Conservation (phyloP, 225 moss, liverwort and hornwort species). For the Bryum argenteum region DNA sequence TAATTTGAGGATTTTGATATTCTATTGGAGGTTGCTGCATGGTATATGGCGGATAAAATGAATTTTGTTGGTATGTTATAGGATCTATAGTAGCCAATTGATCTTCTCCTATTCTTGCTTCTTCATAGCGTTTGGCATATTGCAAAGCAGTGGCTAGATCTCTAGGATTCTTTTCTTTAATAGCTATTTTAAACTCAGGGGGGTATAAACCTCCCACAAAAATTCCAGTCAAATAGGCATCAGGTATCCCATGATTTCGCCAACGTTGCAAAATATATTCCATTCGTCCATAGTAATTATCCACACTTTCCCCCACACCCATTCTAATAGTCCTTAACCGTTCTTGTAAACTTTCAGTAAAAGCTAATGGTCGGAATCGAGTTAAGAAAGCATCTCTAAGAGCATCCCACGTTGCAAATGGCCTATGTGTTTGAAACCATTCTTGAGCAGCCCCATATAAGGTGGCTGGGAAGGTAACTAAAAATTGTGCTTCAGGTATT, state of each 20-base stretch:
- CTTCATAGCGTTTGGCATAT: neutral
- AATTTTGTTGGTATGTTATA: neutral
- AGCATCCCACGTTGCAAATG: neutral
- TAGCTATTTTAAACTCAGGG: neutral
- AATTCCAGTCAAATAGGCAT: neutral
- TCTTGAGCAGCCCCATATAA: neutral
- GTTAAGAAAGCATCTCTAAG: neutral
- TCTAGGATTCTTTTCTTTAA: neutral
- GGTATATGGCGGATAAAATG: no score
- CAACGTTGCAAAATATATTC: neutral
- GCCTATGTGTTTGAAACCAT: neutral
- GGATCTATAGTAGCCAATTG: neutral
- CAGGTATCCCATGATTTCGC: neutral
- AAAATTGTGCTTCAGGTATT: neutral
- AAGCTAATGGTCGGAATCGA: neutral
- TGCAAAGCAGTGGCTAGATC: neutral
- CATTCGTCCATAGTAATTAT: neutral
- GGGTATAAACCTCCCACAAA: neutral
- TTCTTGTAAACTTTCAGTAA: constrained; percentile 4
- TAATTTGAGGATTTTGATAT: no score
- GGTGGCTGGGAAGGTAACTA: neutral
- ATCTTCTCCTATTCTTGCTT: neutral
- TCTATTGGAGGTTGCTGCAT: no score
- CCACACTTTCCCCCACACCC: neutral
- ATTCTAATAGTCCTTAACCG: neutral